Conservation (phyloP, 495 filamentous ascomycete species). For the Xylaria sp. region DNA sequence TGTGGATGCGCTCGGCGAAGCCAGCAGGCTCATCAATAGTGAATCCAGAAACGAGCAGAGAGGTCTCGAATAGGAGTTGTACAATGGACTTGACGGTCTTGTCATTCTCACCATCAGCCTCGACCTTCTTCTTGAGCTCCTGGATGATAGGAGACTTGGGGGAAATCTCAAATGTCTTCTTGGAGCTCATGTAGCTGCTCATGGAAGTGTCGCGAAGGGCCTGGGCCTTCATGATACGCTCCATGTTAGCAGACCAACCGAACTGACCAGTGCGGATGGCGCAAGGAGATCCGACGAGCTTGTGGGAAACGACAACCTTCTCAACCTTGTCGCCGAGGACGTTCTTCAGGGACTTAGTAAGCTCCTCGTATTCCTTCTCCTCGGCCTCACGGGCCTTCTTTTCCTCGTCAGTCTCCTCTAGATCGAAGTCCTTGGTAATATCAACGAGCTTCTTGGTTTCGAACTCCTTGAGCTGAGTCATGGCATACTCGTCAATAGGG, state of each 20-base stretch:
- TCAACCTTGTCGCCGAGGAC: conserved; percentile 99
- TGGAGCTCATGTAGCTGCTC: conserved; percentile 99
- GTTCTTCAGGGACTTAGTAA: conserved; percentile 98
- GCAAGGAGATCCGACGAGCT: conserved; percentile 93
- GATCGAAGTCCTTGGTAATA: conserved; percentile 99
- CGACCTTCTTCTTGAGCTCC: conserved; percentile 98
- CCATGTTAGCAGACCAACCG: conserved; percentile 99
- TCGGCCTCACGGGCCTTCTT: conserved; percentile 95
- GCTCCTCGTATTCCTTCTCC: conserved; percentile 95
- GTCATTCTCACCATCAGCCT: conserved; percentile 95
- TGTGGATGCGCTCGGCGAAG: conserved; percentile 99
- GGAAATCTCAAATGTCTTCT: conserved; percentile 99
- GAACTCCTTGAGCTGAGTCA: conserved; percentile 99
- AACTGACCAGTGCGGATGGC: conserved; percentile 99
- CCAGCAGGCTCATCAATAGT: conserved; percentile 98
- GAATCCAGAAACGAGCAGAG: conserved; percentile 97
- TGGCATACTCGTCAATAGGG: conserved; percentile 99
- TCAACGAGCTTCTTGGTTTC: conserved; percentile 99
- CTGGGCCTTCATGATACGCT: conserved; percentile 99
- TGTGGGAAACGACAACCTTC: conserved; percentile 99
- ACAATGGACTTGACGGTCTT: conserved; percentile 98
- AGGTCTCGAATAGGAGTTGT: conserved; percentile 97
- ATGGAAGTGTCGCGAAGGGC: conserved; percentile 99
- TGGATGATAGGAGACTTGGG: conserved; percentile 96
- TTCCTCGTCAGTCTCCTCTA: conserved; percentile 99